A percentile compares a stretch with the other conserved stretches of the same genome.
Evolutionary conservation across 1,139 yeast genomes (phyloP).

Genomic region (Spencermartinsiella ligniputridi): DNA sequence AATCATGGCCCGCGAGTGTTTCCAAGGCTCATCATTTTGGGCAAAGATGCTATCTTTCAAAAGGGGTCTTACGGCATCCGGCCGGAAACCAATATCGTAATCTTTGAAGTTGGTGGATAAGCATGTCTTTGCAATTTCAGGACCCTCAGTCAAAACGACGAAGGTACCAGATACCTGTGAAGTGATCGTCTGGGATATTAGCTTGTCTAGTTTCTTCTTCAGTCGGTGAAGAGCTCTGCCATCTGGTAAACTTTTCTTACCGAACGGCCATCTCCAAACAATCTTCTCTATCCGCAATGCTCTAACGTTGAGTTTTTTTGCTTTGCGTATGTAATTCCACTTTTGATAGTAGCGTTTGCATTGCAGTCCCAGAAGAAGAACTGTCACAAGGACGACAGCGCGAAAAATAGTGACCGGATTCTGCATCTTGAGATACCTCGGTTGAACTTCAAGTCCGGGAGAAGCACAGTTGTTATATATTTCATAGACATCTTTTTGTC

Average conservation of each 20-base stretch:
- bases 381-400: too few relatives aligned
- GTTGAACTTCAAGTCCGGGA: too few relatives aligned
- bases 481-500: too few relatives aligned
- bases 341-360: neutral
- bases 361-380: too few relatives aligned
- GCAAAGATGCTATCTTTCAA: conserved; percentile 59
- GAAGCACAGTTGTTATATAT: too few relatives aligned
- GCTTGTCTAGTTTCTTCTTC: neutral
- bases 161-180: neutral
- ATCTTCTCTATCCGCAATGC: neutral
- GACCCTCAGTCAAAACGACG: conserved; percentile 41
- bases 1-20: conserved; percentile 53
- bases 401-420: too few relatives aligned
- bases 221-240: neutral
- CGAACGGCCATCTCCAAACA: neutral
- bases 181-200: neutral
- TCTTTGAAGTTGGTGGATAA: conserved; percentile 42
- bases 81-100: conserved; percentile 48
- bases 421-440: too few relatives aligned
- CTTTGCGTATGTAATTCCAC: neutral
- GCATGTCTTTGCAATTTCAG: conserved; percentile 35
- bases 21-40: conserved; percentile 53
- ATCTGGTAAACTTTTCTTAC: neutral
- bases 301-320: neutral
- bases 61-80: conserved; percentile 39